A percentile compares a stretch with the other conserved stretches of the same genome.
These are phyloP conservation scores for Rhazya stricta DNA, from an alignment of 257 asterid species.

Conservation along the genomic window DNA sequence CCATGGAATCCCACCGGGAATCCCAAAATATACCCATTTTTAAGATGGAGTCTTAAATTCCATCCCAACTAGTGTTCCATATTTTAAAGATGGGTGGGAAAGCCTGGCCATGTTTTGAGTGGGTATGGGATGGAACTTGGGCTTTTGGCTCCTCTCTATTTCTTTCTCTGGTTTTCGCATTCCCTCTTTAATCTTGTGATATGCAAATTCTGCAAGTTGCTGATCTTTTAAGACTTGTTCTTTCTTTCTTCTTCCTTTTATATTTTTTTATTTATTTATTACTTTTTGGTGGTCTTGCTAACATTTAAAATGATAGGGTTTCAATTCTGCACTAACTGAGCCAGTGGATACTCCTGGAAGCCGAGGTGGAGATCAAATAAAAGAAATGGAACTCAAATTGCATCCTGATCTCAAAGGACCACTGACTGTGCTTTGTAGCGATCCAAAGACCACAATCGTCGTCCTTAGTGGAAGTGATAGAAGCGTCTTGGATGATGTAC, in stretches of 20 bases:
- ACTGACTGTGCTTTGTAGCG: slow-evolving; percentile 57
- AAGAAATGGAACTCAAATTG: slow-evolving; percentile 91
- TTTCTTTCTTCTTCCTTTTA: no score
- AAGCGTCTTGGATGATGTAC: slow-evolving; percentile 70
- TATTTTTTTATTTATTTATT: no score
- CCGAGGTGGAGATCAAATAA: slow-evolving; percentile 83
- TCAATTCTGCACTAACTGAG: slow-evolving; percentile 81
- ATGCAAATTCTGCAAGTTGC: not conserved
- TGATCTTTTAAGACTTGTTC: not conserved
- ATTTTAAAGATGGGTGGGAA: not conserved
- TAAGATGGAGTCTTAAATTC: not conserved
- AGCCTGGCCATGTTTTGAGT: not conserved
- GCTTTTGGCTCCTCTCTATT: not conserved
- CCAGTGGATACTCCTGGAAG: slow-evolving; percentile 74
- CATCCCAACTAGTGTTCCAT: not conserved
- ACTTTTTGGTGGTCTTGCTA: not conserved
- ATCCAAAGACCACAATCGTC: slow-evolving; percentile 81
- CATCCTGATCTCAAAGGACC: slow-evolving; percentile 76
- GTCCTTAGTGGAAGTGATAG: slow-evolving; percentile 93
- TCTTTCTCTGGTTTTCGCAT: not conserved
- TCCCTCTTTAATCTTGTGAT: slow-evolving; percentile 2
- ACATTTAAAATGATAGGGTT: slow-evolving; percentile 51
- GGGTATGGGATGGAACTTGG: not conserved
- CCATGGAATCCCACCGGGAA: not conserved
- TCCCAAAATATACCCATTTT: not conserved